These are phyloP conservation scores for Protoeuglena noctilucae DNA, from an alignment of 139 green algal species.

Conservation along the genomic window DNA sequence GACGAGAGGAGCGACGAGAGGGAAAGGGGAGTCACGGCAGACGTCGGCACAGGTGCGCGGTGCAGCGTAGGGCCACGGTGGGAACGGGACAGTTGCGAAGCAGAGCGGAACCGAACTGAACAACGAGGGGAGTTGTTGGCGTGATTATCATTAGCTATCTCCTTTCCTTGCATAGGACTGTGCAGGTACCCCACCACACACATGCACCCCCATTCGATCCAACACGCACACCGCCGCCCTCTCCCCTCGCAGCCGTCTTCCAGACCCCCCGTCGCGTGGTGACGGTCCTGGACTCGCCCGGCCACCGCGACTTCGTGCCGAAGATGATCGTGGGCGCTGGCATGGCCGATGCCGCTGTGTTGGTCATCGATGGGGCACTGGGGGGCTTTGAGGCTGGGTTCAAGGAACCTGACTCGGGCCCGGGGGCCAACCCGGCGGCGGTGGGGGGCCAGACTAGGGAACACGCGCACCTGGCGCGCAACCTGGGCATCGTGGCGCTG, in stretches of 20 bases:
- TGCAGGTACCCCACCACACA: background rate
- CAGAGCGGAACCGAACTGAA: too few relatives aligned
- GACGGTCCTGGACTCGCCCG: constrained; percentile 83
- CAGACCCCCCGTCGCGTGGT: constrained; percentile 62
- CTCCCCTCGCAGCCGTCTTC: too few relatives aligned
- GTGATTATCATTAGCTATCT: too few relatives aligned
- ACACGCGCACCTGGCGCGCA: constrained; percentile 79
- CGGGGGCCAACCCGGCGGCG: too few relatives aligned
- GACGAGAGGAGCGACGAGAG: constrained; percentile 85
- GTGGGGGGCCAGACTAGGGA: constrained; percentile 77
- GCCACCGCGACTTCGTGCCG: constrained; percentile 95
- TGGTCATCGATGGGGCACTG: constrained; percentile 81
- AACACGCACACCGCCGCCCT: too few relatives aligned
- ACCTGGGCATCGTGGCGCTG: constrained; percentile 74
- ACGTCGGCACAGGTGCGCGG: constrained; percentile 82
- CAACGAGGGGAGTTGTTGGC: too few relatives aligned
- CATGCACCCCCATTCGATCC: too few relatives aligned
- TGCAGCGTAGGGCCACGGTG: too few relatives aligned
- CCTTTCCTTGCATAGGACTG: too few relatives aligned
- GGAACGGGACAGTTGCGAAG: too few relatives aligned
- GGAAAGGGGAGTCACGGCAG: constrained; percentile 78
- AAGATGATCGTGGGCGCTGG: constrained; percentile 81
- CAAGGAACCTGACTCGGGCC: constrained; percentile 3
- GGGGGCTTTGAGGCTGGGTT: constrained; percentile 94
- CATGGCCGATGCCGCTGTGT: constrained; percentile 16